A percentile compares a stretch with the other conserved stretches of the same genome.
Conservation (phyloP, 148 eudicot species). For the Heliamphora exappendiculata region DNA sequence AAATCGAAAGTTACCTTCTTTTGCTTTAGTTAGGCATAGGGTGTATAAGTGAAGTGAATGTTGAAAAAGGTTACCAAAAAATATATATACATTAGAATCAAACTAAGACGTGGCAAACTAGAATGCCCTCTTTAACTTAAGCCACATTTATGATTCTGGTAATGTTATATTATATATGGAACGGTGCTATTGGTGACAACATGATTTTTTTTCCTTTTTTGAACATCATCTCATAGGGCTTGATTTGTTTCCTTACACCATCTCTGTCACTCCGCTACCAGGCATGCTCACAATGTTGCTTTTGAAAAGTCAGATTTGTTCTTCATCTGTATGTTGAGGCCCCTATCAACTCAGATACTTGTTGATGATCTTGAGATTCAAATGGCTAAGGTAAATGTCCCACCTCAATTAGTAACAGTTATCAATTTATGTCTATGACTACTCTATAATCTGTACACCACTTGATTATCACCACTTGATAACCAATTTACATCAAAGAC, state of each 20-base stretch:
- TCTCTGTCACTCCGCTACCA: conserved; percentile 12
- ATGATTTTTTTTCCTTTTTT: background rate
- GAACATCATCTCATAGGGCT: background rate
- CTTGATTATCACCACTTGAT: background rate
- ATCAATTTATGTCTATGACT: background rate
- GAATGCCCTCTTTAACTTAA: background rate
- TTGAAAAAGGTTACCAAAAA: background rate
- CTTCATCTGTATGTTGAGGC: conserved; percentile 75
- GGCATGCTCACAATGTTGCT: conserved; percentile 88
- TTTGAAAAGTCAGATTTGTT: conserved; percentile 88
- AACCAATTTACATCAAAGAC: background rate
- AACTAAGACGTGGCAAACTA: background rate
- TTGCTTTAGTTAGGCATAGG: background rate
- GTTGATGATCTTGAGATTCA: conserved; percentile 71
- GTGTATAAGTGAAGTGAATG: background rate
- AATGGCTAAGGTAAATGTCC: conserved; percentile 60
- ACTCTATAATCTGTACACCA: background rate
- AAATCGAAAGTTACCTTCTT: background rate
- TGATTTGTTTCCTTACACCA: background rate
- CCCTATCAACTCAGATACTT: conserved; percentile 53
- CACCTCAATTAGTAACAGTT: background rate
- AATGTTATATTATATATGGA: background rate
- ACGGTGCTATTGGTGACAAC: background rate
- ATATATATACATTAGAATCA: background rate
- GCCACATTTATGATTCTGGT: background rate